These are phyloP conservation scores for Termitomyces sp. DNA, from an alignment of 768 basidiomycete species.

Conservation along the genomic window DNA sequence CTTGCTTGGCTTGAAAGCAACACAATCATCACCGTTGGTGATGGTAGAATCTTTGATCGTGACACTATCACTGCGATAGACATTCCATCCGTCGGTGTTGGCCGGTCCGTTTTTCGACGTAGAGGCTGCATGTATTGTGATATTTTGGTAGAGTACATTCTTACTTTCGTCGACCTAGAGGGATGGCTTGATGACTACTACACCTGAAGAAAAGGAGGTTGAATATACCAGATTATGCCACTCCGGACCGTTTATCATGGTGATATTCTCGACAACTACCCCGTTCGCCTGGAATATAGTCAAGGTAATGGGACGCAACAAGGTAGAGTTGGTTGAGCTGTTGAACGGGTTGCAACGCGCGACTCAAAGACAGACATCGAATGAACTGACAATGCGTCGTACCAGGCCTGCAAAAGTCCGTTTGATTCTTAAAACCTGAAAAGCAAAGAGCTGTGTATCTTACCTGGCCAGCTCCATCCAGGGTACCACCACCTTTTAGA, in stretches of 20 bases:
- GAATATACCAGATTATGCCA: constrained; percentile 43
- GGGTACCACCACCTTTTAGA: constrained; percentile 54
- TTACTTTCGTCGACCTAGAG: constrained; percentile 41
- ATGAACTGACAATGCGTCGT: constrained; percentile 38
- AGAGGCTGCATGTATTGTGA: constrained; percentile 41
- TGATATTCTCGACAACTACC: constrained; percentile 41
- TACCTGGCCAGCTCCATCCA: constrained; percentile 62
- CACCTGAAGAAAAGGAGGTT: neutral
- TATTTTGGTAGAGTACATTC: constrained; percentile 38
- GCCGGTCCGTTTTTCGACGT: constrained; percentile 34
- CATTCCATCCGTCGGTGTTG: constrained; percentile 63
- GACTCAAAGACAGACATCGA: neutral
- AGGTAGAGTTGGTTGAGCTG: constrained; percentile 39
- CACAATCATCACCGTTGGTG: constrained; percentile 54
- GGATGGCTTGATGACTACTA: neutral
- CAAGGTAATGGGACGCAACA: constrained; percentile 50
- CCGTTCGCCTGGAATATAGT: constrained; percentile 47
- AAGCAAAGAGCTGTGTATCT: constrained; percentile 6
- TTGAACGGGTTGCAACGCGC: neutral
- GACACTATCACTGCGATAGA: constrained; percentile 50
- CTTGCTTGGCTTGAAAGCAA: constrained; percentile 51
- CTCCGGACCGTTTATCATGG: constrained; percentile 44
- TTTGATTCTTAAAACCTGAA: neutral
- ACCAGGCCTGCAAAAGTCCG: constrained; percentile 37
- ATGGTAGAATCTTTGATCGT: constrained; percentile 43